Percentiles rank a stretch among this genome's conserved stretches.
These are phyloP conservation scores for Globisporangium iwayamae DNA, from an alignment of 352 stramenopile species.

Conservation along the genomic window DNA sequence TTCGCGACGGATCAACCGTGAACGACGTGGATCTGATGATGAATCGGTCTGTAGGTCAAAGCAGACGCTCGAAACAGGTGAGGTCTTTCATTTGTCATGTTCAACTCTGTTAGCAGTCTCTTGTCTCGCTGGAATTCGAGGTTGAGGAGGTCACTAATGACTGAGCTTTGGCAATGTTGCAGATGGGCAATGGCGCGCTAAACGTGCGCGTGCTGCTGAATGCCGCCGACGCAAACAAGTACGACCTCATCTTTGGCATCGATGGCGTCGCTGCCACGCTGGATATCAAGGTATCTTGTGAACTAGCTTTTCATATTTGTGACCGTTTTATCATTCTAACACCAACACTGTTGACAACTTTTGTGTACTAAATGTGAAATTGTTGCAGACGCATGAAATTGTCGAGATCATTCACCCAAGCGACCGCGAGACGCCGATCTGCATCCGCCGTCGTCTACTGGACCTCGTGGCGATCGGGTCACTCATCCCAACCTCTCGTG, in stretches of 20 bases:
- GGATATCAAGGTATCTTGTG: constrained; percentile 46
- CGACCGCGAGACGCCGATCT: constrained; percentile 23
- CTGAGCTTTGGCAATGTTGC: neutral
- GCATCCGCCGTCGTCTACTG: constrained; percentile 40
- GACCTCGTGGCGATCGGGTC: constrained; percentile 54
- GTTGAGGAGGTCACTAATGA: neutral
- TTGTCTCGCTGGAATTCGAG: neutral
- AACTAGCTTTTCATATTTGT: neutral
- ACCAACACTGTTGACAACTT: neutral
- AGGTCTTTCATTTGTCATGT: neutral
- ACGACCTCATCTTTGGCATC: constrained; percentile 60
- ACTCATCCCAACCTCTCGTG: constrained; percentile 45
- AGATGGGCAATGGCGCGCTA: constrained; percentile 18
- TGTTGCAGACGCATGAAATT: constrained; percentile 42
- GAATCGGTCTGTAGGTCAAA: constrained; percentile 1
- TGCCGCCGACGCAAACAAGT: constrained; percentile 51
- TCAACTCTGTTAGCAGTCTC: too few relatives aligned
- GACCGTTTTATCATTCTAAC: neutral
- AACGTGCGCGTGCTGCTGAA: constrained; percentile 53
- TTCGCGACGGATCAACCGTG: constrained; percentile 25
- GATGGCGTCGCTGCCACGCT: constrained; percentile 61
- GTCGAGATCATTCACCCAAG: constrained; percentile 20
- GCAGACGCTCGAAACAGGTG: constrained; percentile 12
- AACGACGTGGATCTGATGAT: constrained; percentile 15
- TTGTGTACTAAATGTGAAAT: neutral